Evolutionary conservation across 768 basidiomycete genomes (phyloP).

Genomic region (Leucogyrophana mollusca): DNA sequence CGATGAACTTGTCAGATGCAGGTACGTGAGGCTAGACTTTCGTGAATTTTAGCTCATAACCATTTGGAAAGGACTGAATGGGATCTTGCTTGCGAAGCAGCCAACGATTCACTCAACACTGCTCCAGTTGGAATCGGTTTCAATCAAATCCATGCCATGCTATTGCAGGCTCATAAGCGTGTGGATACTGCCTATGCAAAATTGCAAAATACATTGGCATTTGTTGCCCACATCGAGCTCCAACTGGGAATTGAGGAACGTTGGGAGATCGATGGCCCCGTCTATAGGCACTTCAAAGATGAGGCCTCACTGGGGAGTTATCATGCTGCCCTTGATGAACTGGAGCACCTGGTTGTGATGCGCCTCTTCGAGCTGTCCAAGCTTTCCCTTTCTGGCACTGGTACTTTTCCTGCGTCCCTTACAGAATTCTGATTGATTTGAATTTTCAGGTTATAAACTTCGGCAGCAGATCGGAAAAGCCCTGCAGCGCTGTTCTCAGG

Average conservation of each 20-base stretch:
- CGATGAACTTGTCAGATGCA: not conserved
- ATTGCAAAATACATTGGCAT: not conserved
- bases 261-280: not conserved
- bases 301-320: constrained; percentile 20
- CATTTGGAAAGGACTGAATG: not conserved
- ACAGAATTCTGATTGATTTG: constrained; percentile 32
- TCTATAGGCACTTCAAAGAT: too few relatives aligned
- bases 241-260: not conserved
- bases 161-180: too few relatives aligned
- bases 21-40: not conserved
- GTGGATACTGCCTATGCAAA: not conserved
- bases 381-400: constrained; percentile 32
- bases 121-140: too few relatives aligned
- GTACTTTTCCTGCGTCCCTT: constrained; percentile 22
- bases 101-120: not conserved
- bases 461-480: constrained; percentile 30
- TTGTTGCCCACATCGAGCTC: not conserved
- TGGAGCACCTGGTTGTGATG: constrained; percentile 33
- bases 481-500: constrained; percentile 19
- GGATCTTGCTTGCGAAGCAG: not conserved
- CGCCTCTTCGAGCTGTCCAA: constrained; percentile 38
- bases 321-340: constrained; percentile 26
- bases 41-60: not conserved
- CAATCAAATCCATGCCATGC: too few relatives aligned
- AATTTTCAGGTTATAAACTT: constrained; percentile 32